phyloP scores from a whole-genome alignment of 164 flowering plant species.

The Stephania yunnanensis region DNA sequence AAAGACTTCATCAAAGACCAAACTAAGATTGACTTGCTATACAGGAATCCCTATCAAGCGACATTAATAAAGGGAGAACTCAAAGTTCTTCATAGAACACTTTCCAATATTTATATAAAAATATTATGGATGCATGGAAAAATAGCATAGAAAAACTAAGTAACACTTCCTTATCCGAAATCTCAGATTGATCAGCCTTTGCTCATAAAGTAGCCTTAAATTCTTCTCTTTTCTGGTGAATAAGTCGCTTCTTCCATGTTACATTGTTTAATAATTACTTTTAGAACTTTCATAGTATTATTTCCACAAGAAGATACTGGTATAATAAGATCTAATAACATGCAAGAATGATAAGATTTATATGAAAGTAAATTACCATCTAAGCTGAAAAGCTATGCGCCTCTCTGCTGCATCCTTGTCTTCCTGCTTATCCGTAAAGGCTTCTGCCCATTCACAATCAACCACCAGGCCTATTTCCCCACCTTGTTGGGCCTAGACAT shows the following conservation, averaged over 20 bases:
- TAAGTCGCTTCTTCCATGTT: not conserved
- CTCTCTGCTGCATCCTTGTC: constrained; percentile 69
- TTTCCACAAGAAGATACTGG: not conserved
- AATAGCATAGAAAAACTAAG: too few relatives aligned
- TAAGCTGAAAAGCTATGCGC: constrained; percentile 84
- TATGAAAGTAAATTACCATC: constrained; percentile 49
- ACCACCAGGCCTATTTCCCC: constrained; percentile 71
- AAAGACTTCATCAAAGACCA: too few relatives aligned
- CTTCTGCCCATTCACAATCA: constrained; percentile 96
- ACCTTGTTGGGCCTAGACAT: constrained; percentile 58
- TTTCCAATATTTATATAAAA: too few relatives aligned
- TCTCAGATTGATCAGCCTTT: not conserved
- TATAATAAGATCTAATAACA: not conserved
- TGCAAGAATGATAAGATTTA: constrained; percentile 1
- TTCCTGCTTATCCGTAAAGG: constrained; percentile 59
- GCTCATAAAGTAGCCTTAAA: not conserved
- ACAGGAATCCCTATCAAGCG: too few relatives aligned
- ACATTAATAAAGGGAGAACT: too few relatives aligned
- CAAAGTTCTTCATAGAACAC: too few relatives aligned
- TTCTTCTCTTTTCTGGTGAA: not conserved
- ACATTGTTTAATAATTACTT: not conserved
- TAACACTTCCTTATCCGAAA: not conserved
- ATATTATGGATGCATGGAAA: too few relatives aligned
- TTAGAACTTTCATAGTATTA: not conserved
- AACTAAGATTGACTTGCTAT: too few relatives aligned